phyloP scores from a whole-genome alignment of 371 early-diverging fungal genomes.

The Mortierella sp. region DNA sequence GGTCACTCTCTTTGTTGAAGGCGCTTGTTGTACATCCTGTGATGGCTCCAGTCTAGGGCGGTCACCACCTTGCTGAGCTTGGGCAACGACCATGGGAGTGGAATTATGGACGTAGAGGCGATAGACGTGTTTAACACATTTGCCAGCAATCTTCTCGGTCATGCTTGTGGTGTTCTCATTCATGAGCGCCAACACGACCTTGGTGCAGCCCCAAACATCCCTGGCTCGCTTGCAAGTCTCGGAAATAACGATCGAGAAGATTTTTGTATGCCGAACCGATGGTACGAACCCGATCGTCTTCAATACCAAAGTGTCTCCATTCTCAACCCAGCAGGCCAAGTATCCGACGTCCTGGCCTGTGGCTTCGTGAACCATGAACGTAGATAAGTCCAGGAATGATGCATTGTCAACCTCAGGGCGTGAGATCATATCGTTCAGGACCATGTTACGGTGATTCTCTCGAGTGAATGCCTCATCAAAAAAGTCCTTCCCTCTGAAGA shows the following conservation, averaged over 20 bases:
- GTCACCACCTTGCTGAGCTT: background rate
- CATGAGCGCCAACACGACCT: constrained; percentile 31
- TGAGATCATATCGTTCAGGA: constrained; percentile 48
- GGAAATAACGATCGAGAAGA: constrained; percentile 19
- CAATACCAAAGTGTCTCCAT: constrained; percentile 28
- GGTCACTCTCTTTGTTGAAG: too few species aligned
- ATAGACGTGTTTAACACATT: constrained; percentile 33
- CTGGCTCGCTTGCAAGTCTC: constrained; percentile 32
- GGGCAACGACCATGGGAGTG: background rate
- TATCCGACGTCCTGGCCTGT: constrained; percentile 45
- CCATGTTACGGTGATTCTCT: constrained; percentile 33
- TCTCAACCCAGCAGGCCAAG: constrained; percentile 42
- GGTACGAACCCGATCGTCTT: constrained; percentile 39
- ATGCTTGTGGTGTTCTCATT: constrained; percentile 18
- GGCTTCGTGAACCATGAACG: constrained; percentile 25
- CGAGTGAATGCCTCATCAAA: constrained; percentile 37
- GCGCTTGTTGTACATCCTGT: too few species aligned
- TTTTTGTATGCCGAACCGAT: constrained; percentile 20
- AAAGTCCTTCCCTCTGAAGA: constrained; percentile 46
- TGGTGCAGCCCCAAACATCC: constrained; percentile 36
- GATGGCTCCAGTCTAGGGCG: background rate
- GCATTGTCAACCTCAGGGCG: constrained; percentile 42
- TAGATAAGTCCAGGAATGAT: constrained; percentile 40
- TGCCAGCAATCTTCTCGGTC: constrained; percentile 17
- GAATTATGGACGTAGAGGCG: constrained; percentile 34